phyloP scores from a whole-genome alignment of 2,329 filamentous ascomycete species.

The Bipolaris gigantea region DNA sequence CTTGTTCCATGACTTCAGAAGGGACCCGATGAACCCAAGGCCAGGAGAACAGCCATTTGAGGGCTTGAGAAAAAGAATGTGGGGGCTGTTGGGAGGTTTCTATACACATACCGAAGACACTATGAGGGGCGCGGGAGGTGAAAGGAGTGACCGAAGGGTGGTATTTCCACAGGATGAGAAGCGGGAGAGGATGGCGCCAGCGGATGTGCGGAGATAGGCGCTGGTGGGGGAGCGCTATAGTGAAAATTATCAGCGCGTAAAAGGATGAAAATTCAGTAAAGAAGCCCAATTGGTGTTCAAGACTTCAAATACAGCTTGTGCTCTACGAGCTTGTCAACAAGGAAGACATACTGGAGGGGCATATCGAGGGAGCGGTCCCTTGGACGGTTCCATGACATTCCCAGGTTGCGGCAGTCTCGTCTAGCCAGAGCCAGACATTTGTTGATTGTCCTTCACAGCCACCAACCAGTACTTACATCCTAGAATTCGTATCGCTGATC shows the following conservation, averaged over 20 bases:
- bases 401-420: neutral
- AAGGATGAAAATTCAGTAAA: neutral
- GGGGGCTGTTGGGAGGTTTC: conserved; percentile 29
- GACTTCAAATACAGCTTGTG: neutral
- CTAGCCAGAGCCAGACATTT: conserved; percentile 3
- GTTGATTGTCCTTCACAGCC: neutral
- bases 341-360: neutral
- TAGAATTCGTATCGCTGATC: neutral
- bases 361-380: neutral
- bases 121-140: conserved; percentile 11
- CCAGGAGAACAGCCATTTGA: conserved; percentile 38
- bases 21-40: conserved; percentile 38
- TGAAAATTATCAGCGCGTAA: neutral
- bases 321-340: neutral
- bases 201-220: neutral
- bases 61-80: conserved; percentile 32
- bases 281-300: neutral
- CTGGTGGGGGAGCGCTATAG: neutral
- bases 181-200: conserved; percentile 4
- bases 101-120: conserved; percentile 32
- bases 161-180: conserved; percentile 5
- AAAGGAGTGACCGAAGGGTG: conserved; percentile 17
- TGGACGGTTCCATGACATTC: neutral
- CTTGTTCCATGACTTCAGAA: conserved; percentile 62
- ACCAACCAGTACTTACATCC: neutral